These are phyloP conservation scores for Penicillium aurantiogriseum DNA, from an alignment of 2,329 filamentous ascomycete genomes.

Conservation along the genomic window DNA sequence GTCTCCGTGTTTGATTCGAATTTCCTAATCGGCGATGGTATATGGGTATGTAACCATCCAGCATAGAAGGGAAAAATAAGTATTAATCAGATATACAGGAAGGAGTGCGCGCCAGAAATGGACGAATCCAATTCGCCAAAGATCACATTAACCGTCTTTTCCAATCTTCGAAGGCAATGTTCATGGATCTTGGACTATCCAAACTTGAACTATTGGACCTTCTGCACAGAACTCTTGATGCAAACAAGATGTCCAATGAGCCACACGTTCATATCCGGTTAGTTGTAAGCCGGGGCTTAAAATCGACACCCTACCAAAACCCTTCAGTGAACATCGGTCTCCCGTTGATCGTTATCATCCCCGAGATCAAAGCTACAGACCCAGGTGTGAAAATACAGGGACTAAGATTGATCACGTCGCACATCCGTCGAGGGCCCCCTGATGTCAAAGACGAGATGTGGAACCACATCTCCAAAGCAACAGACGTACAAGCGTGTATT, in stretches of 20 bases:
- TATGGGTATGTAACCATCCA: too few species aligned
- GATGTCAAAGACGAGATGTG: neutral
- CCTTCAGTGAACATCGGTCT: neutral
- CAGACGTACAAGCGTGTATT: neutral
- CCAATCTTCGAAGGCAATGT: neutral
- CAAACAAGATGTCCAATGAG: neutral
- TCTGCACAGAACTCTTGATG: neutral
- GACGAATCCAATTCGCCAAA: neutral
- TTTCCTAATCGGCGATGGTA: too few species aligned
- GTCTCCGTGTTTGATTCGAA: too few species aligned
- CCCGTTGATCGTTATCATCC: neutral
- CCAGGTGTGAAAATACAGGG: neutral
- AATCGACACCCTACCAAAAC: neutral
- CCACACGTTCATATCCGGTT: neutral
- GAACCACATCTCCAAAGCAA: neutral
- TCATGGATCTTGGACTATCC: too few species aligned
- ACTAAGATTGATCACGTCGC: neutral
- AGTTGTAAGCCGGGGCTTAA: neutral
- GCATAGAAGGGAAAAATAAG: too few species aligned
- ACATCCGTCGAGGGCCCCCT: neutral
- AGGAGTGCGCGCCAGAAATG: neutral
- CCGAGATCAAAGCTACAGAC: neutral
- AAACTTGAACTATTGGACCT: neutral
- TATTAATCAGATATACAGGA: too few species aligned
- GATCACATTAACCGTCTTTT: neutral